A percentile compares a stretch with the other conserved stretches of the same genome.
Evolutionary conservation across 2,329 filamentous ascomycete genomes (phyloP).

Genomic region (Seiridium unicorne): DNA sequence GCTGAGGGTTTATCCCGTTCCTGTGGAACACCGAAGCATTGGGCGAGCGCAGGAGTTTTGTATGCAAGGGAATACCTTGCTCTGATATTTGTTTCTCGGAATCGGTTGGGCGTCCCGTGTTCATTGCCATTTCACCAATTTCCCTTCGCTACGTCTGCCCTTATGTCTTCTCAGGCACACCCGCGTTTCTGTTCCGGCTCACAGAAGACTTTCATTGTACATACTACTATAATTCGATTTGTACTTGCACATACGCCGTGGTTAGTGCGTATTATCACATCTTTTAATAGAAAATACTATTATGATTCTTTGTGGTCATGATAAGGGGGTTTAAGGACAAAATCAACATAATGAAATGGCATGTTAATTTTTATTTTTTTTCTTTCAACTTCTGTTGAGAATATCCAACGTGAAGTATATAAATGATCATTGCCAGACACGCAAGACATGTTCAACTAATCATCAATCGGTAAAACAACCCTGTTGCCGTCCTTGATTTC

Average conservation of each 20-base stretch:
- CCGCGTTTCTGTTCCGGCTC: neutral
- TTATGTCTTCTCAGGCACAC: neutral
- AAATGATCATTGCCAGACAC: too few species aligned
- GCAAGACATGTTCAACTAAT: slow-evolving; percentile 1
- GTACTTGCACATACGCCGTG: neutral
- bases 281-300: slow-evolving; percentile 1
- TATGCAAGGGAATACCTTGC: neutral
- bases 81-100: neutral
- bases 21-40: neutral
- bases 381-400: too few species aligned
- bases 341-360: too few species aligned
- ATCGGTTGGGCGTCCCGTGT: neutral
- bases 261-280: neutral
- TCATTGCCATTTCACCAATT: neutral
- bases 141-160: neutral
- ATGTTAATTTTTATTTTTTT: too few species aligned
- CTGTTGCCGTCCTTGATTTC: slow-evolving; percentile 14
- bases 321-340: too few species aligned
- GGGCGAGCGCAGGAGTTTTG: slow-evolving; percentile 1
- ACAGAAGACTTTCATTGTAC: slow-evolving; percentile 3
- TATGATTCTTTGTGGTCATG: neutral
- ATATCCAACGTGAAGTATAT: too few species aligned
- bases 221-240: neutral
- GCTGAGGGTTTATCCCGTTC: neutral
- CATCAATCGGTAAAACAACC: slow-evolving; percentile 15